phyloP scores from a whole-genome alignment of 1,284 basidiomycete species.

The Neonothopanus nambi region DNA sequence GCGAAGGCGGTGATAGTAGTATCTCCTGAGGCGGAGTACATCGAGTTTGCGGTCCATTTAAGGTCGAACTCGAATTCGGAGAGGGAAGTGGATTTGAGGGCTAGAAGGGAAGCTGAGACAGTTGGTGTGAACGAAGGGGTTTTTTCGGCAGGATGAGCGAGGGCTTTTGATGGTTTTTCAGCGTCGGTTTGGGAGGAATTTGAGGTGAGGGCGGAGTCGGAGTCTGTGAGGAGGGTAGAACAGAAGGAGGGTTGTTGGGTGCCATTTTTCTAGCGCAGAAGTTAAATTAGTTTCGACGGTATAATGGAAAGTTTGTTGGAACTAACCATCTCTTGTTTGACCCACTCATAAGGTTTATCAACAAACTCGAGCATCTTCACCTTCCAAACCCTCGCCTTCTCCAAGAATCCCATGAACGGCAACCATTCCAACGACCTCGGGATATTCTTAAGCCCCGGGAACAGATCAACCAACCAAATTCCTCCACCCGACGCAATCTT shows the following conservation, averaged over 20 bases:
- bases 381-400: slow-evolving; percentile 63
- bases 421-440: slow-evolving; percentile 38
- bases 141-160: not conserved
- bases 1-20: slow-evolving; percentile 51
- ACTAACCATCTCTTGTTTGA: slow-evolving; percentile 58
- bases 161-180: not conserved
- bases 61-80: slow-evolving; percentile 59
- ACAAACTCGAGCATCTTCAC: slow-evolving; percentile 67
- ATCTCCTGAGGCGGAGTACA: slow-evolving; percentile 65
- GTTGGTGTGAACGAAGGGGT: slow-evolving; percentile 1
- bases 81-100: not conserved
- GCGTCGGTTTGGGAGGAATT: not conserved
- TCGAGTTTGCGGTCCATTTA: slow-evolving; percentile 74
- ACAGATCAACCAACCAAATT: slow-evolving; percentile 69
- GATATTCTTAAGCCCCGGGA: slow-evolving; percentile 43
- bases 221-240: slow-evolving; percentile 55
- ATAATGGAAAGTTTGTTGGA: too few relatives aligned
- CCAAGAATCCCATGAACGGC: slow-evolving; percentile 48
- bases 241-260: slow-evolving; percentile 59
- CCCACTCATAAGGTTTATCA: slow-evolving; percentile 60
- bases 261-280: slow-evolving; percentile 41
- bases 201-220: slow-evolving; percentile 2
- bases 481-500: slow-evolving; percentile 62
- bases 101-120: not conserved
- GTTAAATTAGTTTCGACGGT: not conserved